Base-by-base conservation (phyloP, 768 basidiomycete species). In the Russula olivacea region DNA sequence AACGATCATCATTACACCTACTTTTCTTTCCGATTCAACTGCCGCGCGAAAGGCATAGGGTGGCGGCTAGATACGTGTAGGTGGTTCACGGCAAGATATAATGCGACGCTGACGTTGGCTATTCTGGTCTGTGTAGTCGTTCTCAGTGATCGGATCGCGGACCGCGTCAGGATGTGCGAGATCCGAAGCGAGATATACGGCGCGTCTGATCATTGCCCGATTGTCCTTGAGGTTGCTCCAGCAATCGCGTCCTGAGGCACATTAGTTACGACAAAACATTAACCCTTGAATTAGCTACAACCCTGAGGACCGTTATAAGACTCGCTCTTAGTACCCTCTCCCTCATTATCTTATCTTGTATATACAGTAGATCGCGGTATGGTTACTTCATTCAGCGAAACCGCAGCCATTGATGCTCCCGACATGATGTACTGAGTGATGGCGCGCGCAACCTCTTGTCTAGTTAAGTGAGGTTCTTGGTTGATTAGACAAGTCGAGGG, bases 11-110 rank as follows among this genome's bases (percentile, higher is more conserved):
- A 89, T 67, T 95, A 89, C 73, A 89, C 89, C 0, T 94, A 93
- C 71, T 93, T 88, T 66, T 87, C 87, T 4, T 93, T 90, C 70
- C 82, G 89, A 30, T 91, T 91, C 74, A 84, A 90, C 65, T 89
- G 88, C 71, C 78, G 93, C 30, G 72, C 70, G 58, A 94, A 93
- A 70, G 88, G 91, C 3, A 80, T 91, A 51, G 91, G 91, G 2
- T 95, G 93, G 93, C 80, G 93, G 67, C 74, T 95, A 30, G 93
- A 95, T 71, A 87, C 86, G 78, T 91, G 91, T 92, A 77, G 75
- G 73, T 69, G 43, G 28, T 17, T 32, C 45, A 23, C 19, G 50
- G 64, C 55, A 54, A 17, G 15, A 17, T 17, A 17, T 17, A 17
- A 40, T 55, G 19, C 3, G 49, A 48, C 63, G 32, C 51, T 47